A percentile compares a stretch with the other conserved stretches of the same genome.
Conservation (phyloP, 192 early-diverging fungal genomes). For the Chytriomyces confervae region DNA sequence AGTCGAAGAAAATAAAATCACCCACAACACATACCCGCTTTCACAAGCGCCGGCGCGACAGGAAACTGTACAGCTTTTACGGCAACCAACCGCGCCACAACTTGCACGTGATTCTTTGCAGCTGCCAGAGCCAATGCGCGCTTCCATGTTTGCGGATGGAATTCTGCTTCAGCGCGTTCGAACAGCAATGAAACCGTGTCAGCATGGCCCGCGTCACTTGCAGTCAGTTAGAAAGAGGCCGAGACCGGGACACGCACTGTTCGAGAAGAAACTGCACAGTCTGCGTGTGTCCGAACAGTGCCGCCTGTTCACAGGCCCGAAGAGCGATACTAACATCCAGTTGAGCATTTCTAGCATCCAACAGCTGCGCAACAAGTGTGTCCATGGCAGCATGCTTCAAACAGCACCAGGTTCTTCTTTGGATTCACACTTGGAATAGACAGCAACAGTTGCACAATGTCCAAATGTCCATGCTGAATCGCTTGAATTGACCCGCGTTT, state of each 20-base stretch:
- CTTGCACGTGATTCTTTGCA: neutral
- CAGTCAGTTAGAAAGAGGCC: neutral
- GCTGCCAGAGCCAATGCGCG: conserved; percentile 16
- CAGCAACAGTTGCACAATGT: conserved; percentile 3
- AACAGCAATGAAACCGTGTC: conserved; percentile 2
- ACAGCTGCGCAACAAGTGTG: neutral
- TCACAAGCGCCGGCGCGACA: conserved; percentile 8
- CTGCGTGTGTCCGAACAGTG: conserved; percentile 2
- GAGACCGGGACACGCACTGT: conserved; percentile 1
- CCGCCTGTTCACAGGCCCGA: conserved; percentile 9
- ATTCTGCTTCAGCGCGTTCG: neutral
- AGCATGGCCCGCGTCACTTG: neutral
- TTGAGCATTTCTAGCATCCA: conserved; percentile 6
- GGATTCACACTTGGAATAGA: conserved; percentile 6
- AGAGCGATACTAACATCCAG: neutral
- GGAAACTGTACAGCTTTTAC: neutral
- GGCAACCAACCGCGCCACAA: conserved; percentile 5
- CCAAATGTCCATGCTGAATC: neutral
- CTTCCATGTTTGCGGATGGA: conserved; percentile 3
- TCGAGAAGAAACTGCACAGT: conserved; percentile 5
- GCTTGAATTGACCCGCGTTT: conserved; percentile 6
- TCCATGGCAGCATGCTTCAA: conserved; percentile 22
- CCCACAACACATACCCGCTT: conserved; percentile 3
- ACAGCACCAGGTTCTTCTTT: conserved; percentile 20
- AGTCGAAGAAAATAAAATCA: neutral